Evolutionary conservation across 352 stramenopile species (phyloP), one percentile per base, ranked within the genome.

Genomic region (Thalassiosira ordinaria): DNA sequence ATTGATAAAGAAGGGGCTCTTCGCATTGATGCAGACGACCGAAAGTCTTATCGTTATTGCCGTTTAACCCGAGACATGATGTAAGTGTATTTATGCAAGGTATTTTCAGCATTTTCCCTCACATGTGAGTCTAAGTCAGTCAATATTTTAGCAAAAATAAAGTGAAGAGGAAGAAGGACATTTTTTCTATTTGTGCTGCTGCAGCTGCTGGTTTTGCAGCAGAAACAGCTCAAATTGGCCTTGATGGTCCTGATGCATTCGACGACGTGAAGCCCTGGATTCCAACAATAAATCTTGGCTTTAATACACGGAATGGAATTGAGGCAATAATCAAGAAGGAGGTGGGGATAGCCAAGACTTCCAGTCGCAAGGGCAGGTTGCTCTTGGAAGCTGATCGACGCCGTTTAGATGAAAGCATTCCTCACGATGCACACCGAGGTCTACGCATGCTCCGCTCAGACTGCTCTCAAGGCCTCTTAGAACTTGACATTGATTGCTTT

Each of bases 1-100:
- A 63, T 78, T 9, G 68, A 78, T 49, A 78, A 78, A 18, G 57
- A 69, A 53, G 29, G 35, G 63, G 68, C 56, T 18, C 41, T 76
- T 20, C 31, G 67, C n/a, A n/a, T n/a, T n/a, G n/a, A n/a, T n/a
- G n/a, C n/a, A n/a, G n/a, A n/a, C n/a, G n/a, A n/a, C n/a, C n/a
- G n/a, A n/a, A n/a, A n/a, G n/a, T n/a, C n/a, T n/a, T n/a, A n/a
- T n/a, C n/a, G n/a, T n/a, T n/a, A n/a, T n/a, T n/a, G n/a, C n/a
- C n/a, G n/a, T n/a, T n/a, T n/a, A n/a, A n/a, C n/a, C n/a, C n/a
- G n/a, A n/a, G n/a, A n/a, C n/a, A n/a, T n/a, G n/a, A n/a, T n/a
- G n/a, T n/a, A n/a, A n/a, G n/a, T n/a, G n/a, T n/a, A n/a, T n/a
- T n/a, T n/a, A n/a, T n/a, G n/a, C n/a, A n/a, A n/a, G n/a, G n/a